These are phyloP conservation scores for Aspergillus sclerotialis DNA, from an alignment of 2,329 filamentous ascomycete genomes.

Conservation along the genomic window DNA sequence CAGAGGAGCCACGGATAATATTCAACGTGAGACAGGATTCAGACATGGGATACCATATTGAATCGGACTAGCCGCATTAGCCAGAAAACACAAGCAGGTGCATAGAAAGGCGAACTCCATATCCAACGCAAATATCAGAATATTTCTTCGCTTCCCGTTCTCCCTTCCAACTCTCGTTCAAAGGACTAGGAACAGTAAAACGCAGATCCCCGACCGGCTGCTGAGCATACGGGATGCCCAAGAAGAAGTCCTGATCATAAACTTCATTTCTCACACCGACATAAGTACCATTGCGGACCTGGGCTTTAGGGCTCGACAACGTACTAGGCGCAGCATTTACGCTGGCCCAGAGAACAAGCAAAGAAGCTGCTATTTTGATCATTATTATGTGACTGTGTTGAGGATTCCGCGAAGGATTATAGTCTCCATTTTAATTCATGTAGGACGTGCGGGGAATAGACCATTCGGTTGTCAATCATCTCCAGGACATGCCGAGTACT, in stretches of 20 bases:
- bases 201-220: slow-evolving; percentile 48
- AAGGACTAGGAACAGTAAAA: slow-evolving; percentile 44
- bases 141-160: slow-evolving; percentile 39
- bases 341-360: slow-evolving; percentile 10
- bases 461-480: no score
- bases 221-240: slow-evolving; percentile 53
- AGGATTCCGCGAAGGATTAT: no score
- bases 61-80: slow-evolving; percentile 17
- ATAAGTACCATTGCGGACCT: slow-evolving; percentile 44
- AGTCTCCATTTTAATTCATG: no score
- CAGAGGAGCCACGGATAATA: slow-evolving; percentile 45
- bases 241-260: slow-evolving; percentile 46
- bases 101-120: slow-evolving; percentile 33
- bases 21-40: slow-evolving; percentile 60
- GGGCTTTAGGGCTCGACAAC: slow-evolving; percentile 20
- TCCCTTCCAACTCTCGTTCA: slow-evolving; percentile 42
- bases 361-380: slow-evolving; percentile 2
- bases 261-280: slow-evolving; percentile 32
- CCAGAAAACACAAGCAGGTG: not conserved
- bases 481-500: no score
- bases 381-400: slow-evolving; percentile 3
- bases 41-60: slow-evolving; percentile 28
- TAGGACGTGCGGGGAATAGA: no score
- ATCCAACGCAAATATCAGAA: slow-evolving; percentile 44
- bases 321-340: slow-evolving; percentile 14